These are phyloP conservation scores for Alternaria alternata DNA, from an alignment of 2,329 filamentous ascomycete species.

Conservation along the genomic window DNA sequence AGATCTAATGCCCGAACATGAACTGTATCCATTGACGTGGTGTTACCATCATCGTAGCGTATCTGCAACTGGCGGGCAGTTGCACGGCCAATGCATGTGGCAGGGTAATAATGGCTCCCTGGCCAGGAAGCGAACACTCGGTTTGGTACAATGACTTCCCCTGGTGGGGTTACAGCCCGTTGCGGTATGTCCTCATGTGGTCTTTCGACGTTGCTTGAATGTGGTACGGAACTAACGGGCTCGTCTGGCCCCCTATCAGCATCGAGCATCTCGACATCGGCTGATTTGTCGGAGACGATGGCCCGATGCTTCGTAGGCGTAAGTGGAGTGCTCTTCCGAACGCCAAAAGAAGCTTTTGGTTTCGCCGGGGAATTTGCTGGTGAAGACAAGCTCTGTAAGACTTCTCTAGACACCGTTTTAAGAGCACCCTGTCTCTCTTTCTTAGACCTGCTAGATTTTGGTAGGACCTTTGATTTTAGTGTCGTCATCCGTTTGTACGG, in stretches of 20 bases:
- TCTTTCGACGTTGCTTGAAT: conserved; percentile 14
- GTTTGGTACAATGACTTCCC: conserved; percentile 54
- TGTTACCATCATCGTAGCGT: conserved; percentile 59
- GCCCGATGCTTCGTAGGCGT: conserved; percentile 19
- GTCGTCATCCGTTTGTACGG: conserved; percentile 29
- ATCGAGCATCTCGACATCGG: conserved; percentile 35
- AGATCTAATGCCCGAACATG: conserved; percentile 56
- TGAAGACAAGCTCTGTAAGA: conserved; percentile 33
- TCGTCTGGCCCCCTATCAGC: conserved; percentile 26
- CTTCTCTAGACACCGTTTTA: conserved; percentile 38
- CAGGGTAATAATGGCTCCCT: conserved; percentile 66
- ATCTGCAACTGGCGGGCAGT: conserved; percentile 55
- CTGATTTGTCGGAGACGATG: background rate
- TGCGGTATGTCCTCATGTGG: conserved; percentile 8
- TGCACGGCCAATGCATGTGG: conserved; percentile 62
- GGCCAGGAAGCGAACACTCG: conserved; percentile 68
- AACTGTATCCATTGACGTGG: conserved; percentile 50
- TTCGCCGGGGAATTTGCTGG: conserved; percentile 18
- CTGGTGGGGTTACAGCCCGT: conserved; percentile 26
- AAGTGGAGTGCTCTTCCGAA: conserved; percentile 17
- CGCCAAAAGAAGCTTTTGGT: conserved; percentile 6
- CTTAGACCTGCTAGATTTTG: conserved; percentile 25
- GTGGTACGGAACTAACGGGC: conserved; percentile 28
- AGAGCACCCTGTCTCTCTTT: conserved; percentile 36
- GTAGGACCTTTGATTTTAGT: conserved; percentile 31